A percentile compares a stretch with the other conserved stretches of the same genome.
These are phyloP conservation scores for Aspergillus saccharolyticus DNA, from an alignment of 495 filamentous ascomycete genomes.

Conservation along the genomic window DNA sequence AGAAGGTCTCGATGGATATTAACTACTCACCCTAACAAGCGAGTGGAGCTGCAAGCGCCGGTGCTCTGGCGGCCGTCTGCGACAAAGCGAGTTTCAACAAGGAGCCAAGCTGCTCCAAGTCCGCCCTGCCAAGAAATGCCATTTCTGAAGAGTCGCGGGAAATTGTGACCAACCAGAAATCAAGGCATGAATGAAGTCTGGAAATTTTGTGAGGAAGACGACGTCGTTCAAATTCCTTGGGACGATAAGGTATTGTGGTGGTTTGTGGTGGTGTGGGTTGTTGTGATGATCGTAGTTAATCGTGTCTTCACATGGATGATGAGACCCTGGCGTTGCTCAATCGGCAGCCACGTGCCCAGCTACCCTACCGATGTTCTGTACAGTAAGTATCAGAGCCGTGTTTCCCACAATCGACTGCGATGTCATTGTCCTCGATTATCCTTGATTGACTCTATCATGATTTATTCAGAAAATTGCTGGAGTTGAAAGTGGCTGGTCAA, in stretches of 20 bases:
- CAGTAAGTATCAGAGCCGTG: no score
- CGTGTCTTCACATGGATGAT: background rate
- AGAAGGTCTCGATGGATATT: conserved; percentile 8
- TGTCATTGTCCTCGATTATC: no score
- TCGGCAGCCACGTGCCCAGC: background rate
- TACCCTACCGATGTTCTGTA: background rate
- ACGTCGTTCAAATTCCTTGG: no score
- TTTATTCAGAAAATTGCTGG: no score
- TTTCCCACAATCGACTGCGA: no score
- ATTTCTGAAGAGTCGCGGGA: background rate
- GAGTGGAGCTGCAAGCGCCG: conserved; percentile 8
- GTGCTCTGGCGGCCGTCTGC: conserved; percentile 28
- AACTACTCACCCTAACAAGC: conserved; percentile 3
- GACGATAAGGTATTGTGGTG: no score
- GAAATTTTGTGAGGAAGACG: no score
- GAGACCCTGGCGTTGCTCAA: no score
- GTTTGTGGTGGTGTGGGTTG: background rate
- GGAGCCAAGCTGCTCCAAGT: conserved; percentile 9
- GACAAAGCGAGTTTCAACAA: conserved; percentile 34
- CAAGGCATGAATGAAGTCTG: no score
- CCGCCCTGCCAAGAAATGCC: conserved; percentile 19
- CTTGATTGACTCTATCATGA: background rate
- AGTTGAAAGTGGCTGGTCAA: background rate
- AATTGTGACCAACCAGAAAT: background rate
- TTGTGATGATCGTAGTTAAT: background rate